Evolutionary conservation across 495 filamentous ascomycete genomes (phyloP), one percentile per base, ranked within the genome.

Genomic region (Xylona heveae): DNA sequence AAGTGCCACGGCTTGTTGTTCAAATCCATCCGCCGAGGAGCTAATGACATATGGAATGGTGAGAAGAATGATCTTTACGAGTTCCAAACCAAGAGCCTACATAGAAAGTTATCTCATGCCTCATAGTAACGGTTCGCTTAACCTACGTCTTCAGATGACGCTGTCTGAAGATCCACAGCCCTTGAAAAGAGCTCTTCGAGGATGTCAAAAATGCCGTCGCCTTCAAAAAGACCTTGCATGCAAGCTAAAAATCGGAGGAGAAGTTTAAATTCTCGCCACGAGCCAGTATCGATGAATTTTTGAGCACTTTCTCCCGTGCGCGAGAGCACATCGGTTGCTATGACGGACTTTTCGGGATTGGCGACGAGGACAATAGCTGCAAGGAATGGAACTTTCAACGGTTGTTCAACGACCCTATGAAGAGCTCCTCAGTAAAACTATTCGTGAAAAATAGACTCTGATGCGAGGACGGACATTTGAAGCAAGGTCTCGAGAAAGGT

Each of bases 321-420:
- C 22, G 49, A 57, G 20, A 94, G 51, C 9, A 85, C 46, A 28
- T 84, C 68, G 24, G 62, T 55, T 18, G 71, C 62, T 22, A 88
- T 55, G 38, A 85, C 76, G 14, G 71, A 62, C 34, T 78, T 79
- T 37, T 74, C 52, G 21, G 62, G 59, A 53, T 94, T 88, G 36
- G 68, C 59, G 27, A 78, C 64, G 30, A 93, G 59, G 18, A 83
- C 61, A 3, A 83, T 69, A 16, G 74, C 76, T 18, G 82, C 83
- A 32, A 88, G 61, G 48, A 93, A 94, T 1, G 88, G 90, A 32
- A 82, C 85, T 56, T 94, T 94, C 52, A 99, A 73, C 0, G 90
- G 85, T 52, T 99, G 88, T 53, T 99, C 88, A 14, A 83, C 43
- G 25, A 74, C 59, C 25, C 61, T 68, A 32, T 19, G 26, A 30